Conservation (phyloP, 768 basidiomycete species). For the Pleurotus platypus region DNA sequence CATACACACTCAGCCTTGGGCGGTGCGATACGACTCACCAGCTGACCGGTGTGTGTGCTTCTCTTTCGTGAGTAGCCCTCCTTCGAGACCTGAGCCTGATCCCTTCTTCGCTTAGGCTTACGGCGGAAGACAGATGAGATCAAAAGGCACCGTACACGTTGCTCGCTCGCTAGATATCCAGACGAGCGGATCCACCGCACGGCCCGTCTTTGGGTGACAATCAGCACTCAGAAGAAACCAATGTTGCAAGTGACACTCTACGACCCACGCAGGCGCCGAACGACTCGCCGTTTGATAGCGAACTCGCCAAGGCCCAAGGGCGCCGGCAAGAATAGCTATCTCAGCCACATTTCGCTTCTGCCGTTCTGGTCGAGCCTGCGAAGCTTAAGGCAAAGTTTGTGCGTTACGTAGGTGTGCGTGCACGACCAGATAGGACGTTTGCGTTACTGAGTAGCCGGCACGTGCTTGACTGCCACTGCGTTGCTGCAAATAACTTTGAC, state of each 20-base stretch:
- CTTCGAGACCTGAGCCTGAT: neutral
- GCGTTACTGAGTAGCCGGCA: neutral
- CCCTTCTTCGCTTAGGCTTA: neutral
- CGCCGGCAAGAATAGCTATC: neutral
- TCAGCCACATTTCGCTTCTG: neutral
- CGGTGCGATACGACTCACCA: neutral
- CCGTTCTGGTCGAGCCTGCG: constrained; percentile 3
- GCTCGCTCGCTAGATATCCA: neutral
- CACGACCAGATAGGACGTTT: neutral
- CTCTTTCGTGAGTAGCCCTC: neutral
- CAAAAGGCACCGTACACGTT: neutral
- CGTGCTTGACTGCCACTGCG: neutral
- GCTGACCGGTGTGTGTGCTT: neutral
- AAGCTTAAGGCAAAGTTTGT: neutral
- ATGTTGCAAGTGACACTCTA: neutral
- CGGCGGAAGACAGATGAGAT: neutral
- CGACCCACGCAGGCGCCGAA: constrained; percentile 4
- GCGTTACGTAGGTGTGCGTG: neutral
- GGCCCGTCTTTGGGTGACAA: neutral
- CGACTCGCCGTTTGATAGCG: neutral
- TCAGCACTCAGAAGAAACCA: neutral
- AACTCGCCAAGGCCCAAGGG: neutral
- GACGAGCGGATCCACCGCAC: neutral
- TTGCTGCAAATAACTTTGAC: neutral
- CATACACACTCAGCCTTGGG: neutral